These are phyloP conservation scores for Penicillium sp. DNA, from an alignment of 2,329 filamentous ascomycete species.

Conservation along the genomic window DNA sequence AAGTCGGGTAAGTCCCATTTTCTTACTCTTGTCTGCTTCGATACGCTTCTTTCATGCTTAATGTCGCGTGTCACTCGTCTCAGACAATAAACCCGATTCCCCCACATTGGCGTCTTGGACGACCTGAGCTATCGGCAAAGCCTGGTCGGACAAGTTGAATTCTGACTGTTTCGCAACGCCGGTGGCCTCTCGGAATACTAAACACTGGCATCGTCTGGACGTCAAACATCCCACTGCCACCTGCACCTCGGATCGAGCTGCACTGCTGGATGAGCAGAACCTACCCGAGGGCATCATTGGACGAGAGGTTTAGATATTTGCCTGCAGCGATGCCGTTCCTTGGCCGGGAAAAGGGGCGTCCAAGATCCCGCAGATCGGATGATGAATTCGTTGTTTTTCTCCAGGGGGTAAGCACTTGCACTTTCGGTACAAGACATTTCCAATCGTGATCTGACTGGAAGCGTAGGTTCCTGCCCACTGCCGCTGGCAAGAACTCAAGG, in stretches of 20 bases:
- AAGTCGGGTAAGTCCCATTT: constrained; percentile 2
- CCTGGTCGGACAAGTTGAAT: constrained; percentile 10
- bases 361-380: constrained; percentile 33
- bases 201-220: background rate
- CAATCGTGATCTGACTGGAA: constrained; percentile 2
- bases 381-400: constrained; percentile 45
- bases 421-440: background rate
- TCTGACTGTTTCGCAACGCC: constrained; percentile 16
- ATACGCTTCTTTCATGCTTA: background rate
- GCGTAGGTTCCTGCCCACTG: constrained; percentile 41
- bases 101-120: background rate
- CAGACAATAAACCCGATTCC: background rate
- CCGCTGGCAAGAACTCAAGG: constrained; percentile 45
- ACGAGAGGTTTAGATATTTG: background rate
- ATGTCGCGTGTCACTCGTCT: background rate
- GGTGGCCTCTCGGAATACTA: background rate
- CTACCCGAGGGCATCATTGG: background rate
- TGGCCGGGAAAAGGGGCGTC: constrained; percentile 31
- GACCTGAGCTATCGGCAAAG: background rate
- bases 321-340: constrained; percentile 29
- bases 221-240: too few species aligned
- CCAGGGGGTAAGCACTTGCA: constrained; percentile 36
- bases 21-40: constrained; percentile 1
- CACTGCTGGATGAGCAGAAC: background rate
- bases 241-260: constrained; percentile 3